These are phyloP conservation scores for Coelastrella sp. DNA, from an alignment of 139 green algal genomes.

Conservation along the genomic window DNA sequence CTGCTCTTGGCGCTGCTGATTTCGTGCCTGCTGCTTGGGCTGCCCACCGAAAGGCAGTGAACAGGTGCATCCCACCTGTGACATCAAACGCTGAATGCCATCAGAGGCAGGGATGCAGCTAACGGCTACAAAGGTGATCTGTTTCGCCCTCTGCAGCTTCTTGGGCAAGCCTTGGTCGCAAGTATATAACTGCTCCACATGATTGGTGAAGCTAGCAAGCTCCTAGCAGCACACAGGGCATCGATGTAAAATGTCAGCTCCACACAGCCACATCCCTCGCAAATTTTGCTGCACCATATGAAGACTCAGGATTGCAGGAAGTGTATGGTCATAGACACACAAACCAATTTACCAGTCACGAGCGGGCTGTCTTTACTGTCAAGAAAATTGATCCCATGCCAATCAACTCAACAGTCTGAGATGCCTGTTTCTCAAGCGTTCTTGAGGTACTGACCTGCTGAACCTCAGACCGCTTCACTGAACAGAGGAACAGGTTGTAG, in stretches of 20 bases:
- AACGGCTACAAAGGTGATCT: not conserved
- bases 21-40: not conserved
- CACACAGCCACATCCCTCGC: too few species aligned
- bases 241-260: too few species aligned
- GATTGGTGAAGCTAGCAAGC: not conserved
- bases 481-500: slow-evolving; percentile 1
- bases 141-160: not conserved
- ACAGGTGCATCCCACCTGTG: not conserved
- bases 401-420: too few species aligned
- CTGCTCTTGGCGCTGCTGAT: not conserved
- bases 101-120: not conserved
- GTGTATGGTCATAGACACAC: too few species aligned
- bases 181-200: not conserved
- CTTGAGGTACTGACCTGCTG: too few species aligned
- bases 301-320: too few species aligned
- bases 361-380: too few species aligned
- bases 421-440: too few species aligned
- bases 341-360: too few species aligned
- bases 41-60: not conserved
- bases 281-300: too few species aligned
- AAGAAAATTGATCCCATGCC: too few species aligned
- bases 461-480: not conserved
- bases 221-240: not conserved
- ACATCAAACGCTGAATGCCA: not conserved
- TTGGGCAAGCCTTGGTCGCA: not conserved